Percentiles rank a stretch among this genome's conserved stretches.
phyloP scores from a whole-genome alignment of 768 basidiomycete species.

The Clitopilus passeckerianus region DNA sequence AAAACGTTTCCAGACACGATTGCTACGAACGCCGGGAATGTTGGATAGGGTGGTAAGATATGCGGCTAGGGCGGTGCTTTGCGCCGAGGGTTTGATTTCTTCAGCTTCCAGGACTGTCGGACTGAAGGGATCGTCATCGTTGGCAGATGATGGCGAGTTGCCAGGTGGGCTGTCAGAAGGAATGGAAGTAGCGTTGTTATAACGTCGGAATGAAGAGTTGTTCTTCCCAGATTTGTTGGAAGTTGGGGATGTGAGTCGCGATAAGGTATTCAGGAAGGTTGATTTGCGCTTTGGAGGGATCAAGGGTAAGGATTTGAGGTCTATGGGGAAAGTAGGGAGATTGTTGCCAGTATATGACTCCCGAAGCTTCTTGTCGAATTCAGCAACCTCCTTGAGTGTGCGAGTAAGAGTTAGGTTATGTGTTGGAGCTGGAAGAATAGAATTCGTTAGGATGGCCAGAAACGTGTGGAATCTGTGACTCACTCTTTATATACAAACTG shows the following conservation, averaged over 20 bases:
- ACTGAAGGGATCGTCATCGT: constrained; percentile 19
- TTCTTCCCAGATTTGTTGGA: constrained; percentile 45
- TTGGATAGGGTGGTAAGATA: constrained; percentile 81
- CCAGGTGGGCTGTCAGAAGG: constrained; percentile 43
- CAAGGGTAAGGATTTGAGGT: constrained; percentile 43
- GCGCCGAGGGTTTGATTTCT: constrained; percentile 33
- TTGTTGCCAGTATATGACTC: constrained; percentile 53
- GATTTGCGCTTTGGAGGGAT: constrained; percentile 72
- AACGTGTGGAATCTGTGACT: constrained; percentile 31
- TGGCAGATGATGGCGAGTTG: constrained; percentile 40
- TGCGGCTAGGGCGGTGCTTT: constrained; percentile 65
- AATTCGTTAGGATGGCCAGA: neutral
- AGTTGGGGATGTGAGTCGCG: constrained; percentile 73
- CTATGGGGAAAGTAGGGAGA: constrained; percentile 60
- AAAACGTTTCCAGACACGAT: constrained; percentile 80
- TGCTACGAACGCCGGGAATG: constrained; percentile 52
- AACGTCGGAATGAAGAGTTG: constrained; percentile 26
- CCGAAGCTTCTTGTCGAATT: constrained; percentile 78
- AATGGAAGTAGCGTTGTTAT: constrained; percentile 26
- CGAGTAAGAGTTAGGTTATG: constrained; percentile 87
- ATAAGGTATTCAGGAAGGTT: constrained; percentile 81
- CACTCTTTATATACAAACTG: constrained; percentile 89
- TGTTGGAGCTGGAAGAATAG: constrained; percentile 60
- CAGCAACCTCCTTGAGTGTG: constrained; percentile 68
- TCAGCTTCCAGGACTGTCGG: constrained; percentile 23